Conservation (phyloP, 768 basidiomycete genomes). For the Hortiboletus flavorubellus region DNA sequence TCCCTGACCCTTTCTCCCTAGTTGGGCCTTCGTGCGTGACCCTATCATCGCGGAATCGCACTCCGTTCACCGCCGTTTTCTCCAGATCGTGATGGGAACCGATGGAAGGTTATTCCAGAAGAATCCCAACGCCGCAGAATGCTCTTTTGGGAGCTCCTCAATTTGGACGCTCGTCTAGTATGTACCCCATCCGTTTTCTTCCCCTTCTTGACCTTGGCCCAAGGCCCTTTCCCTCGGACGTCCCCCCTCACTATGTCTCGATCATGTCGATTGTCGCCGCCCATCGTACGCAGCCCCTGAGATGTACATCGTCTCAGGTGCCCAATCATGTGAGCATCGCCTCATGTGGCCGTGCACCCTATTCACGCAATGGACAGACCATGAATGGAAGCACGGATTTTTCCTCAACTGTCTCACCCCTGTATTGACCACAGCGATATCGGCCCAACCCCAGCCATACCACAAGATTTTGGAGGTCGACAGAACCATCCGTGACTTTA, state of each 20-base stretch:
- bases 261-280: conserved; percentile 60
- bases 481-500: conserved; percentile 51
- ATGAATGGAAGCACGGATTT: conserved; percentile 69
- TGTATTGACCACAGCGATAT: conserved; percentile 55
- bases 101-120: conserved; percentile 65
- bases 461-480: conserved; percentile 52
- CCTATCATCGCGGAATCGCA: conserved; percentile 1
- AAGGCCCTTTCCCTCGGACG: conserved; percentile 70
- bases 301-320: conserved; percentile 29
- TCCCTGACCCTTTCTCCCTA: conserved; percentile 25
- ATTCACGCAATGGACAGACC: conserved; percentile 42
- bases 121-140: conserved; percentile 66
- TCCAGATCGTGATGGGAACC: conserved; percentile 64
- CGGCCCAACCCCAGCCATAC: conserved; percentile 52
- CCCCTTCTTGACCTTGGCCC: conserved; percentile 7
- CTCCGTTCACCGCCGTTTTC: conserved; percentile 25
- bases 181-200: conserved; percentile 29
- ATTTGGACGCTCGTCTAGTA: conserved; percentile 66
- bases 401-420: conserved; percentile 61
- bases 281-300: conserved; percentile 33
- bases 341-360: conserved; percentile 3
- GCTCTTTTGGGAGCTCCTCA: conserved; percentile 73
- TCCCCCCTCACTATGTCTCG: conserved; percentile 63
- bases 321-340: conserved; percentile 28
- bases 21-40: conserved; percentile 64